Evolutionary conservation across 441 rosid species (phyloP).

Genomic region (Brassica balearica): DNA sequence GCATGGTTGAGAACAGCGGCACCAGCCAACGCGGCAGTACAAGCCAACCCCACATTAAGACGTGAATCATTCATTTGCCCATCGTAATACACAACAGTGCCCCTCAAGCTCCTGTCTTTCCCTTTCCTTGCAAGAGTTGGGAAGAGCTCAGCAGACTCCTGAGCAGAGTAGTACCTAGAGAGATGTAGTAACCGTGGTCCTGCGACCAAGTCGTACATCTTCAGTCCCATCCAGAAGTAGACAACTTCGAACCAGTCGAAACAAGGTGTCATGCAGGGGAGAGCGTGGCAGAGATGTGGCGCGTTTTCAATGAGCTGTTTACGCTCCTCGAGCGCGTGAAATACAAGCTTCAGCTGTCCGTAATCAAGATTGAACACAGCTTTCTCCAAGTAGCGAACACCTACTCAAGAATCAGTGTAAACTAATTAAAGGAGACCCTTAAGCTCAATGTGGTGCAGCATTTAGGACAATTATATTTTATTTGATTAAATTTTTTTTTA

Average conservation of each 20-base stretch:
- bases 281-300: conserved; percentile 91
- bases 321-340: conserved; percentile 96
- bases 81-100: conserved; percentile 95
- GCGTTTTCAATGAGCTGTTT: conserved; percentile 94
- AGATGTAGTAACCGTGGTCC: conserved; percentile 80
- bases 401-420: conserved; percentile 40
- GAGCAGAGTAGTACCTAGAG: conserved; percentile 85
- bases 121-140: conserved; percentile 92
- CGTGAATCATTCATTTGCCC: conserved; percentile 99
- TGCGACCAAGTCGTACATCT: conserved; percentile 93
- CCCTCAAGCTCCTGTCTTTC: conserved; percentile 68
- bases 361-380: conserved; percentile 93
- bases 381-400: conserved; percentile 97
- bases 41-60: conserved; percentile 85
- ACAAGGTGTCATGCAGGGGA: conserved; percentile 99
- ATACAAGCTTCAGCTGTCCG: conserved; percentile 90
- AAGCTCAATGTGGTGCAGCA: no score
- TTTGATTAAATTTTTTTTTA: no score
- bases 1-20: conserved; percentile 95
- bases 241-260: conserved; percentile 93
- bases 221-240: conserved; percentile 93
- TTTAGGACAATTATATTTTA: no score
- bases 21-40: conserved; percentile 90
- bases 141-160: conserved; percentile 86
- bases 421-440: no score